These are phyloP conservation scores for Colletotrichum aenigma DNA, from an alignment of 2,329 filamentous ascomycete species.

Conservation along the genomic window DNA sequence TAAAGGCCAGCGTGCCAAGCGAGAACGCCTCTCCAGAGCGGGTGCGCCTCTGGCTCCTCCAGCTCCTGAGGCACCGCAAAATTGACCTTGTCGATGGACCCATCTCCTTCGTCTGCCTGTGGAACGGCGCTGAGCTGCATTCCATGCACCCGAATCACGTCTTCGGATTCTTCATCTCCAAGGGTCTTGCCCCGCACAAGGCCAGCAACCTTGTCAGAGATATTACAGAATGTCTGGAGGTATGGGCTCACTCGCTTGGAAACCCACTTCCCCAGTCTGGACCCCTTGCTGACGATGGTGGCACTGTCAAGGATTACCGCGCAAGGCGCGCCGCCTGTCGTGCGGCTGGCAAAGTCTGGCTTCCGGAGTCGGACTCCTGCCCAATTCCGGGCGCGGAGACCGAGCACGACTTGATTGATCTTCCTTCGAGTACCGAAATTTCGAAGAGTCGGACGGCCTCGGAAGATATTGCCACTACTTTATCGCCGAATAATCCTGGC, in stretches of 20 bases:
- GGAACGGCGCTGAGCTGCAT: neutral
- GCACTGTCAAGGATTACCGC: neutral
- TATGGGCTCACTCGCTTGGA: neutral
- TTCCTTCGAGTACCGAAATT: neutral
- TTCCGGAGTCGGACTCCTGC: neutral
- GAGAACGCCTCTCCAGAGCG: neutral
- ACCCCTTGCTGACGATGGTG: neutral
- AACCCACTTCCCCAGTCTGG: neutral
- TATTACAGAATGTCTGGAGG: neutral
- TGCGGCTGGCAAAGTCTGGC: neutral
- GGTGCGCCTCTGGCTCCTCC: neutral
- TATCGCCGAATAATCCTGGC: neutral
- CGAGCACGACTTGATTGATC: neutral
- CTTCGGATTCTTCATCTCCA: neutral
- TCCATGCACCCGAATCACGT: neutral
- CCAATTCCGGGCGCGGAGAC: neutral
- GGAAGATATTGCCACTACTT: neutral
- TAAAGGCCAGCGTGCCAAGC: neutral
- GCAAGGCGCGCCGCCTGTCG: neutral
- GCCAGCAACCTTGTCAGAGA: neutral
- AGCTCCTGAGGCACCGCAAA: neutral
- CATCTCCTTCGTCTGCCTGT: neutral
- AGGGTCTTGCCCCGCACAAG: neutral
- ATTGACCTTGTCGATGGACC: neutral
- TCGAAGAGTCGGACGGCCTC: neutral